Percentiles rank a stretch among this genome's conserved stretches.
phyloP scores from a whole-genome alignment of 208 protist species.

The Spongospora subterranea region DNA sequence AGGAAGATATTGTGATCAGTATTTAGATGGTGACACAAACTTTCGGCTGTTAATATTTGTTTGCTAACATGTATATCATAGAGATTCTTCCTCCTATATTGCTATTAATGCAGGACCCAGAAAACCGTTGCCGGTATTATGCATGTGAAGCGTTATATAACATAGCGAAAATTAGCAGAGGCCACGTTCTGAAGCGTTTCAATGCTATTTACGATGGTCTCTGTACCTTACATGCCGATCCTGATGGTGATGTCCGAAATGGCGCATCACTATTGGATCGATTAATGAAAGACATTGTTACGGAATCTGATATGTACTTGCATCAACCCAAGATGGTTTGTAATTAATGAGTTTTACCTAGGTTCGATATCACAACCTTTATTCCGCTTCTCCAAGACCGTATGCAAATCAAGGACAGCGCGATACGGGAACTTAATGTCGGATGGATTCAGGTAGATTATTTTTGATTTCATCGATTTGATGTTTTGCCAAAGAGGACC shows the following conservation, averaged over 20 bases:
- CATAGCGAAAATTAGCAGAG: conserved; percentile 77
- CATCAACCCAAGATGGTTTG: neutral
- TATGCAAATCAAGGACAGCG: conserved; percentile 59
- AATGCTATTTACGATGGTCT: conserved; percentile 51
- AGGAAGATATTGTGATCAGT: conserved; percentile 65
- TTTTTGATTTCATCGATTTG: neutral
- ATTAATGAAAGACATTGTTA: conserved; percentile 66
- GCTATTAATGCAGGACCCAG: conserved; percentile 76
- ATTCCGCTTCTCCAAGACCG: conserved; percentile 78
- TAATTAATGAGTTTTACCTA: neutral
- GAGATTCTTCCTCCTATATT: conserved; percentile 78
- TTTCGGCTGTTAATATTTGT: neutral
- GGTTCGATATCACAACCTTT: conserved; percentile 78
- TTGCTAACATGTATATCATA: neutral
- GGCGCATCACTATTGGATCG: conserved; percentile 74
- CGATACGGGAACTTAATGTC: conserved; percentile 78
- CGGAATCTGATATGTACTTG: conserved; percentile 40
- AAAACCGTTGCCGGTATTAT: conserved; percentile 83
- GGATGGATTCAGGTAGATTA: conserved; percentile 76
- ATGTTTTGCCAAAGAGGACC: too few species aligned
- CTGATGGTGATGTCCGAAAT: conserved; percentile 79
- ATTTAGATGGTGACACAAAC: conserved; percentile 63
- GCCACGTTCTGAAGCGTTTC: conserved; percentile 51
- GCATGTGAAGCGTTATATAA: conserved; percentile 88
- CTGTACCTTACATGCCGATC: conserved; percentile 75